Evolutionary conservation across 371 early-diverging fungal genomes (phyloP), one percentile per base, ranked within the genome.

Genomic region (Rhizopus stolonifer): DNA sequence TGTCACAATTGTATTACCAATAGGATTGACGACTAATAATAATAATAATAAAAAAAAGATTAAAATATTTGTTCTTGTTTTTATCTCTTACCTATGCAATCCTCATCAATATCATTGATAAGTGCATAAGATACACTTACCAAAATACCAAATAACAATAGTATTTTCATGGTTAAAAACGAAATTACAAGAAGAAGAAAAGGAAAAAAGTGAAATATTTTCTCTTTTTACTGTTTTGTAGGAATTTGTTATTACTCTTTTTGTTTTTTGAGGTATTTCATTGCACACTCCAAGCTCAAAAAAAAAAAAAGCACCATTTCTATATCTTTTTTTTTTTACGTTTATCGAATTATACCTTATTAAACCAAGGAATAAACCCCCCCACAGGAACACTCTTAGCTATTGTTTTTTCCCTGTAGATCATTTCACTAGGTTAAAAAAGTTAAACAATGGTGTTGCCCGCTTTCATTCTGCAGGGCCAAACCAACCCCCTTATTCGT

Each of bases 1-100:
- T 22, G 47, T 54, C 7, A 64, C 55, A 47, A 64, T 58, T 2
- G 64, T 64, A 32, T 64, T 64, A 21, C 58, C 49, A 25, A 64
- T 58, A 18, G 64, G 64, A n/a, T 34, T 54, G 8, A 43, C 33
- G 8, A 64, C 64, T 58, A 42, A 21, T 21, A 42, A 42, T 2
- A 36, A n/a, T n/a, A n/a, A n/a, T n/a, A 14, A 0, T 36, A 15
- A 11, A 36, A n/a, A 36, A 36, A 36, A n/a, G 15, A n/a, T 0
- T 2, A n/a, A 11, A 11, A 29, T 29, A 11, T 9, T 29, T 29
- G 11, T 36, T 1, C 4, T 36, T 1, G n/a, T 36, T 34, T 11
- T 4, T n/a, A 36, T 29, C 1, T 2, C 7, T 42, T 42, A 42
- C 42, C 42, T 42, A 42, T 42, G 7, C 42, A 42, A 21, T 42